Evolutionary conservation across 176 grass and related monocot genomes (phyloP).

Genomic region (Oryza rufipogon): DNA sequence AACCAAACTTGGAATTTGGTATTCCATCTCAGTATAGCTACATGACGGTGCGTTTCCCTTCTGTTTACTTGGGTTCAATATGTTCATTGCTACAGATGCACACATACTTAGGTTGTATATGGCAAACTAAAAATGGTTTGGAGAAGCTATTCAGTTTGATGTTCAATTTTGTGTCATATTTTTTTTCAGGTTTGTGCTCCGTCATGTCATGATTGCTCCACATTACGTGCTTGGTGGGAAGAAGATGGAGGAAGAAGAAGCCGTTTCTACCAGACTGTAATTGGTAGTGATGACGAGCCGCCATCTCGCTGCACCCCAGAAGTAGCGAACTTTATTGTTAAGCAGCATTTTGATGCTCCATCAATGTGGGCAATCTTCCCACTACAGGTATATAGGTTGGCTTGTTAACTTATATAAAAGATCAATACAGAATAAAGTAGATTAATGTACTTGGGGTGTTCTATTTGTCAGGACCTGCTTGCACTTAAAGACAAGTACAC

Average conservation of each 20-base stretch:
- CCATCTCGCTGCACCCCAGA: slow-evolving; percentile 80
- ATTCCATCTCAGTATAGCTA: slow-evolving; percentile 93
- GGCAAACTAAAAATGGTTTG: neutral
- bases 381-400: slow-evolving; percentile 69
- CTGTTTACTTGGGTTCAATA: neutral
- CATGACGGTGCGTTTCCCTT: slow-evolving; percentile 77
- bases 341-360: slow-evolving; percentile 84
- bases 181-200: slow-evolving; percentile 98
- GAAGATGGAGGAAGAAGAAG: slow-evolving; percentile 81
- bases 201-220: slow-evolving; percentile 98
- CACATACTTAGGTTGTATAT: slow-evolving; percentile 19
- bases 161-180: slow-evolving; percentile 10
- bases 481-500: slow-evolving; percentile 97
- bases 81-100: neutral
- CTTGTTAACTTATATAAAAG: slow-evolving; percentile 5
- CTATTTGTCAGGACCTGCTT: slow-evolving; percentile 76
- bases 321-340: slow-evolving; percentile 79
- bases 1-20: slow-evolving; percentile 80
- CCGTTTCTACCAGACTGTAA: slow-evolving; percentile 65
- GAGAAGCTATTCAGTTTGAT: slow-evolving; percentile 17
- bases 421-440: slow-evolving; percentile 27
- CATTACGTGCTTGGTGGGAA: slow-evolving; percentile 98
- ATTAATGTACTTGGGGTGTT: slow-evolving; percentile 17
- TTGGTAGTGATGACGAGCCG: slow-evolving; percentile 72
- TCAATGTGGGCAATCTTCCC: slow-evolving; percentile 99